Percentiles rank a stretch among this genome's conserved stretches.
Evolutionary conservation across 1,284 basidiomycete genomes (phyloP).

Genomic region (Sanghuangporus weigelae): DNA sequence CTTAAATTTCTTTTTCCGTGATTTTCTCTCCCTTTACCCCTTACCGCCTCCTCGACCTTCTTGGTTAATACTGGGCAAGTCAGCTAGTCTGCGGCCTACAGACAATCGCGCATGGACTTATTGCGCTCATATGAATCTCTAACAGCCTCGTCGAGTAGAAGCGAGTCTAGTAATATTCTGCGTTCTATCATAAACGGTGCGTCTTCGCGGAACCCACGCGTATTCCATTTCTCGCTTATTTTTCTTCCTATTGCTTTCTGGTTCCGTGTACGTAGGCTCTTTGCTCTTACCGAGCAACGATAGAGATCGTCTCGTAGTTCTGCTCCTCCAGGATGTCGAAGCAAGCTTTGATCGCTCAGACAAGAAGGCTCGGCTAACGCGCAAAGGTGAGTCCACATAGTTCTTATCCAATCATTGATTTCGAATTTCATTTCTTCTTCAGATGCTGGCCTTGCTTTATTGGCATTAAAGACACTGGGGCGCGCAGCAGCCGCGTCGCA

Average conservation of each 20-base stretch:
- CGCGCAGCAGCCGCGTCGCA: conserved; percentile 66
- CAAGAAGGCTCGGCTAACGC: conserved; percentile 11
- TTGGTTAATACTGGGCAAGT: background rate
- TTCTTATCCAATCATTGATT: background rate
- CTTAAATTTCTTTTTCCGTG: background rate
- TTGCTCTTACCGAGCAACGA: conserved; percentile 39
- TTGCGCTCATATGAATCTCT: conserved; percentile 42
- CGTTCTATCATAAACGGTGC: conserved; percentile 44
- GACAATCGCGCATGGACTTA: conserved; percentile 20
- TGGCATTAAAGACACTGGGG: conserved; percentile 72
- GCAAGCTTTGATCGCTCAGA: conserved; percentile 29
- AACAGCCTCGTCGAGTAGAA: conserved; percentile 37
- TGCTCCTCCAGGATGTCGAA: conserved; percentile 55
- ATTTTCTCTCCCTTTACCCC: background rate
- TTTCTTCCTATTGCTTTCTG: background rate
- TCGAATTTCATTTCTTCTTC: conserved; percentile 7
- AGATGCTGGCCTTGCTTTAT: conserved; percentile 62
- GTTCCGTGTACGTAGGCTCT: conserved; percentile 30
- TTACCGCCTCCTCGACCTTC: background rate
- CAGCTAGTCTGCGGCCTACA: background rate
- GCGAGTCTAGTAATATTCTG: conserved; percentile 41
- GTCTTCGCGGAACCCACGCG: background rate
- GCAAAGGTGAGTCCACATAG: conserved; percentile 2
- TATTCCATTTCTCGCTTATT: conserved; percentile 10
- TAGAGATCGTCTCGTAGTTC: conserved; percentile 46